Evolutionary conservation across 2,329 filamentous ascomycete genomes (phyloP), one percentile per base, ranked within the genome.

Genomic region (Orbilia ellipsospora): DNA sequence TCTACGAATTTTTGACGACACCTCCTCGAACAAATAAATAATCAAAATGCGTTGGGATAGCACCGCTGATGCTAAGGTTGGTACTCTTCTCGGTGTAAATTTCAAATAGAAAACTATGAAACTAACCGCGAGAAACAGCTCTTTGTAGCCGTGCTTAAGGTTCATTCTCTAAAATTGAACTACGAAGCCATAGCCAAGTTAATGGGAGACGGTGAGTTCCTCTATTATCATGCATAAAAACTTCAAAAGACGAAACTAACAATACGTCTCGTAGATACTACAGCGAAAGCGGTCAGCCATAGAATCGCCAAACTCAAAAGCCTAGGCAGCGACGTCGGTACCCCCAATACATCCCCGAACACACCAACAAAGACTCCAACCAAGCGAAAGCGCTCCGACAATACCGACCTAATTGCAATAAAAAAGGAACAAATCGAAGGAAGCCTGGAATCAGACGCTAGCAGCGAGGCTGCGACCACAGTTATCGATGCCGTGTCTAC

Each of bases 21-120:
- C 10, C 31, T 36, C 3, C 31, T 55, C 45, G 12, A 12, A 20
- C 23, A 55, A 60, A 40, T 51, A 68, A 23, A 44, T 54, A 42
- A 59, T 59, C 62, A 78, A 77, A 59, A 80, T 80, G 79, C 79
- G 79, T 55, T 80, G 79, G 79, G 79, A 80, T 66, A 78, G 77
- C 36, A 77, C 78, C 52, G 79, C 79, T 28, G 79, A 80, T 73
- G 79, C 79, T n/a, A 77, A 77, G 77, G 79, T 79, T 69, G 26
- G n/a, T 36, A 13, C 10, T 60, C 20, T 36, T 67, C 18, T 20
- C 44, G 10, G 40, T 13, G 16, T 36, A 36, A 36, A 36, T 36
- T 36, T 36, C 23, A 36, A 36, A 7, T 36, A 36, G 31, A 36
- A 7, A 36, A 1, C 1, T 7, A 36, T 36, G 31, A 36, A 36